Base-by-base conservation (phyloP, 73 alveolate species). In the Durusdinium trenchii region DNA sequence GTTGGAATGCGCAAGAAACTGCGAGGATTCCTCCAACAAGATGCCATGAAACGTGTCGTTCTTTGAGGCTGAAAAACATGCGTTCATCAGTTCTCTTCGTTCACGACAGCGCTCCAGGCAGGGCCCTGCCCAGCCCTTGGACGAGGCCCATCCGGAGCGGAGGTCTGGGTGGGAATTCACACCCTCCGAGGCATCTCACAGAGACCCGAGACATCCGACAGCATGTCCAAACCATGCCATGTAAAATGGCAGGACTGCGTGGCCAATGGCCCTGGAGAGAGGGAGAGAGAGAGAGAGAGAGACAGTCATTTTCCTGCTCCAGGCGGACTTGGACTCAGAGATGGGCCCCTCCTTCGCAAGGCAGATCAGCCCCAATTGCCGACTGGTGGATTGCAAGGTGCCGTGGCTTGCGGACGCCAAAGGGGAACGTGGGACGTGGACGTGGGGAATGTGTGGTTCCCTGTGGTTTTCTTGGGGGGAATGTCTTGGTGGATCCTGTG, bases 381-480 rank as follows among this genome's bases (percentile, higher is more conserved):
- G 98, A 28, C 76, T 91, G 98, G 98, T 91, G 43, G 98, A 91
- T 57, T 91, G 98, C 98, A 91, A 91, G 98, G 98, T 45, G 64
- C 76, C 35, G 3, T 23, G 61, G 43, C 6, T 64, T 43, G n/a
- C 32, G 61, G 16, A 6, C 62, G 18, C 35, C 23, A 32, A 36
- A 10, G 52, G 9, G 35, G 52, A 30, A 3, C 57, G 3, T 75
- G 52, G 57, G 40, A 40, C 48, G 14, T 16, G 69, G 23, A 57
- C 69, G 23, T 23, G 12, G 23, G 12, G 69, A 57, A 57, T n/a
- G n/a, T n/a, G n/a, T n/a, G n/a, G n/a, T n/a, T n/a, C n/a, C n/a
- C n/a, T n/a, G n/a, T n/a, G n/a, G n/a, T n/a, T n/a, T n/a, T n/a
- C n/a, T n/a, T n/a, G n/a, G n/a, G n/a, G n/a, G n/a, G n/a, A n/a